Percentiles rank a stretch among this genome's conserved stretches.
Conservation (phyloP, 306 rosid species). For the Sindora glabra region DNA sequence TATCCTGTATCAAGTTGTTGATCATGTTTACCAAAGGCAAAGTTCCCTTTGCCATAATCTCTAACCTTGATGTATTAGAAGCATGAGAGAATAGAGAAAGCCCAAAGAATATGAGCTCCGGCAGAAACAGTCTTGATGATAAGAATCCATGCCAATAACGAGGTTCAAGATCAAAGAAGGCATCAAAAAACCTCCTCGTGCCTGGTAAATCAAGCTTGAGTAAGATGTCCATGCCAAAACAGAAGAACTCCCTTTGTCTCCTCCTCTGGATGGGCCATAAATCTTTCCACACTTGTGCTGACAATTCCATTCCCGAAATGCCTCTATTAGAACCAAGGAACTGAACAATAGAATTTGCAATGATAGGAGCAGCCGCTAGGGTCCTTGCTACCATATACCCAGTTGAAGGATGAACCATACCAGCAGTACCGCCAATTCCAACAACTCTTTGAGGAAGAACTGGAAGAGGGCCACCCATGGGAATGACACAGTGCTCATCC, state of each 20-base stretch:
- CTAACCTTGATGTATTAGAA: constrained; percentile 74
- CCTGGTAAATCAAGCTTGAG: constrained; percentile 88
- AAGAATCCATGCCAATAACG: constrained; percentile 96
- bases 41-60: constrained; percentile 96
- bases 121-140: constrained; percentile 89
- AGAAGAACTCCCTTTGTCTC: constrained; percentile 95
- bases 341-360: constrained; percentile 74
- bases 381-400: constrained; percentile 99
- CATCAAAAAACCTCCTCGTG: constrained; percentile 78
- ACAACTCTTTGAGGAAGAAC: constrained; percentile 92
- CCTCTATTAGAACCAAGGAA: constrained; percentile 53
- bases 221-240: constrained; percentile 94
- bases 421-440: constrained; percentile 98
- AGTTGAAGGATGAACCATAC: constrained; percentile 99
- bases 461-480: constrained; percentile 96
- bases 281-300: constrained; percentile 79
- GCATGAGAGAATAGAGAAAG: constrained; percentile 88
- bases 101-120: constrained; percentile 71
- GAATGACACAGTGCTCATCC: constrained; percentile 93
- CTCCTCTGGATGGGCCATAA: constrained; percentile 90
- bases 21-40: constrained; percentile 88
- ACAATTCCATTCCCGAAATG: constrained; percentile 47
- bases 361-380: constrained; percentile 87
- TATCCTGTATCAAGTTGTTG: constrained; percentile 78
- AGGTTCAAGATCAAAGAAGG: constrained; percentile 92